These are phyloP conservation scores for Mallotus japonicus DNA, from an alignment of 441 rosid genomes.

Conservation along the genomic window DNA sequence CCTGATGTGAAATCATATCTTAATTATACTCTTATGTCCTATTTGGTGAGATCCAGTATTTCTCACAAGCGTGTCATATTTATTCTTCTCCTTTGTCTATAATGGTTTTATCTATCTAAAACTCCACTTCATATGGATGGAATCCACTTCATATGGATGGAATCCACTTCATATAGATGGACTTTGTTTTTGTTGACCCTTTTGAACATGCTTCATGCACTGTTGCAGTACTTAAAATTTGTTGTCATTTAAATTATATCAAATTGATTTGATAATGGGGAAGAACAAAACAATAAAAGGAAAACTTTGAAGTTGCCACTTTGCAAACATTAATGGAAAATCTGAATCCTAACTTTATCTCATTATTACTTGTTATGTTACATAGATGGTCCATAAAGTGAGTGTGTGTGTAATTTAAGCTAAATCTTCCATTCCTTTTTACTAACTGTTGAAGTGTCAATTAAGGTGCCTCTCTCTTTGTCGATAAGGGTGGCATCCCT, in stretches of 20 bases:
- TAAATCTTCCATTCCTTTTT: slow-evolving; percentile 2
- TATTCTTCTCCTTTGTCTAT: not conserved
- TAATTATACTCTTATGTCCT: not conserved
- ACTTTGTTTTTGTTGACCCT: not conserved
- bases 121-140: not conserved
- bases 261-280: not conserved
- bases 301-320: not conserved
- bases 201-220: too few species aligned
- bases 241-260: not conserved
- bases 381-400: not conserved
- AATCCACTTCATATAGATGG: not conserved
- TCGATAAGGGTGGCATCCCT: slow-evolving; percentile 75
- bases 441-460: slow-evolving; percentile 8
- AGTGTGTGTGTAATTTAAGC: not conserved
- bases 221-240: not conserved
- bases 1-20: not conserved
- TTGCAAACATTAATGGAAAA: not conserved
- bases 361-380: not conserved
- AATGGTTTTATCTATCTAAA: not conserved
- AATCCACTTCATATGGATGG: not conserved
- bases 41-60: not conserved
- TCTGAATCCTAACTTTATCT: not conserved
- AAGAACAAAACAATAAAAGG: not conserved
- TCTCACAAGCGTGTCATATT: not conserved
- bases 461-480: slow-evolving; percentile 82